Evolutionary conservation across 257 asterid species (phyloP).

Genomic region (Lycium ferocissimum): DNA sequence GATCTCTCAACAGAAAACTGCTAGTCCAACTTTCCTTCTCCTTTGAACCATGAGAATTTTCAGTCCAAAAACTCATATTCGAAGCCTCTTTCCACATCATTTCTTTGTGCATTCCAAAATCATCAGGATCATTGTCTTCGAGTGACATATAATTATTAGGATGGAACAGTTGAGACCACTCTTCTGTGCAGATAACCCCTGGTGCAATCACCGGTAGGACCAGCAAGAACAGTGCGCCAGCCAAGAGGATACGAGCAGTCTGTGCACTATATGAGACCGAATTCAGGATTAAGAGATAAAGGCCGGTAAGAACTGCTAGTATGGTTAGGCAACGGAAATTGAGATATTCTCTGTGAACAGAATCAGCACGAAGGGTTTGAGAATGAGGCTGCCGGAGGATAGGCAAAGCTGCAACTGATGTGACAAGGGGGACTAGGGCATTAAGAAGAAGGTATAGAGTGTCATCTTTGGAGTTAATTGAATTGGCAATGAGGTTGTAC

Average conservation of each 20-base stretch:
- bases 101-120: constrained; percentile 37
- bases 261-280: constrained; percentile 35
- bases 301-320: constrained; percentile 53
- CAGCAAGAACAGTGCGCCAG: constrained; percentile 55
- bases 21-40: constrained; percentile 36
- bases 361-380: constrained; percentile 37
- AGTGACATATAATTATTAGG: constrained; percentile 33
- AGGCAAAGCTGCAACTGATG: constrained; percentile 42
- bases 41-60: constrained; percentile 29
- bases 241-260: constrained; percentile 44
- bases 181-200: constrained; percentile 30
- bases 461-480: constrained; percentile 50
- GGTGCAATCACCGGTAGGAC: constrained; percentile 48
- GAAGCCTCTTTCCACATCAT: constrained; percentile 34
- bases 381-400: constrained; percentile 39
- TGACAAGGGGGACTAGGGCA: constrained; percentile 54
- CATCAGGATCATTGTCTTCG: constrained; percentile 30
- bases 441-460: constrained; percentile 63
- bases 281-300: constrained; percentile 58
- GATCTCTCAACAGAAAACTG: constrained; percentile 33
- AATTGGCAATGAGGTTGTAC: constrained; percentile 58
- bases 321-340: constrained; percentile 47
- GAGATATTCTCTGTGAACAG: constrained; percentile 36
- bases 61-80: constrained; percentile 15
- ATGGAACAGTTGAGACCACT: constrained; percentile 33